Base-by-base conservation (phyloP, 177 flowering plant species). In the Vitis hybrid region DNA sequence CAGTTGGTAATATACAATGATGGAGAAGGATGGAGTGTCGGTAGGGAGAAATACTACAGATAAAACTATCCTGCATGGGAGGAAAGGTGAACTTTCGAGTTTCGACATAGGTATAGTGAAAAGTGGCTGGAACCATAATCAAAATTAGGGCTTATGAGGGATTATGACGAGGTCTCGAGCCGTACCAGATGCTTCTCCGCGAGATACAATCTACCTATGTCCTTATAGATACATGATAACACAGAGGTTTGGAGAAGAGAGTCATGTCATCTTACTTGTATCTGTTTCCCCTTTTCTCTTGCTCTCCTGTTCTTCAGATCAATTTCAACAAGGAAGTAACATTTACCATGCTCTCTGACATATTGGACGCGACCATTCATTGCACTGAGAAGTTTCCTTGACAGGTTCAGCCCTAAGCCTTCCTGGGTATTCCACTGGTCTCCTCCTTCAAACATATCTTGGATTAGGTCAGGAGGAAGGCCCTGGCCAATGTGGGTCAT, bases 401-500 rank as follows among this genome's bases (percentile, higher is more conserved):
- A 83, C 51, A 81, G 19, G 77, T 80, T 81, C 48, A 91, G 81
- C 18, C 85, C 85, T 14, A 82, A 73, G 17, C 86, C 84, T 72
- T 86, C 87, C 60, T 77, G 83, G 7, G 87, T 70, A 14, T 60
- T 72, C 80, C 84, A 80, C 12, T 64, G 75, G 55, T 71, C 80
- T 61, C 79, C 83, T 6, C 63, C 82, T n/a, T 80, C 81, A 50
- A 82, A 80, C 90, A 89, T 88, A 21, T 88, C 87, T 60, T 79
- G 72, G 58, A 86, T 70, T 35, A 88, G 72, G 62, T 73, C 76
- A 35, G 78, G 63, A 63, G 97, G 97, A 65, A 88, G 74, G 14
- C 93, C 97, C 56, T 75, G 64, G 6, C 97, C 93, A 6, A 90
- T 89, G 70, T 84, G 89, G 55, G 81, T 74, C 86, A 91, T 75